Percentiles rank a stretch among this genome's conserved stretches.
These are phyloP conservation scores for Fraxinus pennsylvanica DNA, from an alignment of 257 asterid genomes.

Conservation along the genomic window DNA sequence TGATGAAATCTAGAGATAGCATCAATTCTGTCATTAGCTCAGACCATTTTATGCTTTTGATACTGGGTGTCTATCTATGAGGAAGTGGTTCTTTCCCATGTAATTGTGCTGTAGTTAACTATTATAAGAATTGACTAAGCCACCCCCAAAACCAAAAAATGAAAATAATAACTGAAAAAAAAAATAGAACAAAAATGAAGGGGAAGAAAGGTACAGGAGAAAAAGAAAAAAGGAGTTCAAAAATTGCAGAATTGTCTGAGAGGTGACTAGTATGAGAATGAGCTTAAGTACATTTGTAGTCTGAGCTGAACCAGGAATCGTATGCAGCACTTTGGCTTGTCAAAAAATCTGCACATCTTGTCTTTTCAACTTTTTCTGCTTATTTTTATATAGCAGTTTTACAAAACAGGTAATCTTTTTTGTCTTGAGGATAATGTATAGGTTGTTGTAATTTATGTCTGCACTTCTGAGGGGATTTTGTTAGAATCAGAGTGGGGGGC, in stretches of 20 bases:
- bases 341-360: neutral
- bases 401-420: constrained; percentile 28
- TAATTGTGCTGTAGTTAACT: constrained; percentile 3
- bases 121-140: neutral
- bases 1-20: constrained; percentile 35
- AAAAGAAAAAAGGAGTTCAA: neutral
- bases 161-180: neutral
- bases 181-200: neutral
- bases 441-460: constrained; percentile 21
- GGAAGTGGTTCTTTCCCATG: constrained; percentile 13
- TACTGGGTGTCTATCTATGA: constrained; percentile 1
- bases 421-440: constrained; percentile 31
- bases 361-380: neutral
- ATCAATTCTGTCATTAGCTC: constrained; percentile 12
- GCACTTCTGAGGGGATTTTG: constrained; percentile 33
- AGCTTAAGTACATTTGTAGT: neutral
- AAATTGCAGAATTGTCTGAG: neutral
- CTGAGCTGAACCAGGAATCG: neutral
- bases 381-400: neutral
- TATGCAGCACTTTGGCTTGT: neutral
- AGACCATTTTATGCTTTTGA: neutral
- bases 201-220: neutral
- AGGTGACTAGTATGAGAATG: neutral
- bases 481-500: constrained; percentile 16
- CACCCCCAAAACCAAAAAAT: neutral